Percentiles rank a stretch among this genome's conserved stretches.
These are phyloP conservation scores for Quercus lobata DNA, from an alignment of 331 rosid species.

Conservation along the genomic window DNA sequence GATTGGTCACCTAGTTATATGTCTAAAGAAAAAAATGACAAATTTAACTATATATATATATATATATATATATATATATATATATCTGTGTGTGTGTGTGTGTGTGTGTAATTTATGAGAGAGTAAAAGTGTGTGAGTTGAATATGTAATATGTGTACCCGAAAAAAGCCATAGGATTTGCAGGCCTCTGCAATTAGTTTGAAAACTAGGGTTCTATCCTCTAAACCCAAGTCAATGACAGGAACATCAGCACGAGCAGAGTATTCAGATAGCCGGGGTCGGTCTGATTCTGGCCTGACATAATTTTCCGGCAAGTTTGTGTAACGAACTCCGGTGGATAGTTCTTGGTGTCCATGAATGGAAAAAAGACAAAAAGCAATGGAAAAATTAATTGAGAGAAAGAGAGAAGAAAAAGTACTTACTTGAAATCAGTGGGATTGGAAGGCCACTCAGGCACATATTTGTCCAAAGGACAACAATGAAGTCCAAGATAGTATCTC, in stretches of 20 bases:
- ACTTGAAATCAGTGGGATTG: conserved; percentile 77
- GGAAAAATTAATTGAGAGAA: too few species aligned
- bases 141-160: conserved; percentile 32
- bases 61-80: too few species aligned
- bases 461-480: conserved; percentile 69
- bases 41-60: too few species aligned
- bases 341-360: conserved; percentile 42
- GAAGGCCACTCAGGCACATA: conserved; percentile 80
- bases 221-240: conserved; percentile 50
- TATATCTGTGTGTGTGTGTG: too few species aligned
- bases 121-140: too few species aligned
- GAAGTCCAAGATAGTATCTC: conserved; percentile 88
- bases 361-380: neutral
- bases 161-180: conserved; percentile 71
- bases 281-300: conserved; percentile 72
- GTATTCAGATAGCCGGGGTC: conserved; percentile 64
- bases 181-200: conserved; percentile 56
- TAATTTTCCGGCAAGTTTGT: conserved; percentile 59
- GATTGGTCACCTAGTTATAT: conserved; percentile 50
- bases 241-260: conserved; percentile 60
- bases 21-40: too few species aligned
- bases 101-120: too few species aligned
- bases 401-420: neutral
- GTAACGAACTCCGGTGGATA: conserved; percentile 51
- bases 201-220: conserved; percentile 24